Base-by-base conservation (phyloP, 106 monocot species). In the Dendrobium huoshanense region DNA sequence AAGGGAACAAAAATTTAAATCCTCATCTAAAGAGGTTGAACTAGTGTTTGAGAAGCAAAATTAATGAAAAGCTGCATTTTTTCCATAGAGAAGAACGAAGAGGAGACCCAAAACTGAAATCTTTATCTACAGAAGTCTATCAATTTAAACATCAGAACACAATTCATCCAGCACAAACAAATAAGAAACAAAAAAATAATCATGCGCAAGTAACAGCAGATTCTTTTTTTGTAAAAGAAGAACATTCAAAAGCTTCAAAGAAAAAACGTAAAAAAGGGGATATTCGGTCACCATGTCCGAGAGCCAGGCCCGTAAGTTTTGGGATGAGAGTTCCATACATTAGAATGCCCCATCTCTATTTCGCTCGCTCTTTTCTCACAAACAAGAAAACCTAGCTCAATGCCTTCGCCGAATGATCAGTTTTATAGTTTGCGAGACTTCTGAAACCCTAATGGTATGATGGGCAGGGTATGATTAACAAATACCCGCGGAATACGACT, bases 301-400 rank as follows among this genome's bases (percentile, higher is more conserved):
- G 82, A 82, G 41, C 86, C 82, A 25, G 82, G 79, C 9, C 86
- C 82, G n/a, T 86, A 82, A 75, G 79, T 82, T 54, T 86, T 86
- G 0, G 86, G 86, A 75, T 86, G 85, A 20, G 85, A 81, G 79
- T 82, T 86, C 82, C 86, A 86, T 3, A 82, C 86, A n/a, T 86
- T 86, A 27, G 86, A 78, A 78, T 86, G 45, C 45, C 45, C 45
- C 45, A 45, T 45, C 45, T 45, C 9, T 7, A 45, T 45, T 45
- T 6, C 45, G 45, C 45, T 37, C 7, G 45, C 45, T 45, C 9
- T 45, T 37, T 6, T 2, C 45, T 45, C 45, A 45, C 3, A 45
- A 9, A 45, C 45, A 45, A 45, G 45, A 45, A 7, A 45, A 45
- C 45, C 45, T 45, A 45, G 7, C 45, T 45, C 45, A 9, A 45